Evolutionary conservation across 2,329 filamentous ascomycete genomes (phyloP).

Genomic region (Monosporascus sp.): DNA sequence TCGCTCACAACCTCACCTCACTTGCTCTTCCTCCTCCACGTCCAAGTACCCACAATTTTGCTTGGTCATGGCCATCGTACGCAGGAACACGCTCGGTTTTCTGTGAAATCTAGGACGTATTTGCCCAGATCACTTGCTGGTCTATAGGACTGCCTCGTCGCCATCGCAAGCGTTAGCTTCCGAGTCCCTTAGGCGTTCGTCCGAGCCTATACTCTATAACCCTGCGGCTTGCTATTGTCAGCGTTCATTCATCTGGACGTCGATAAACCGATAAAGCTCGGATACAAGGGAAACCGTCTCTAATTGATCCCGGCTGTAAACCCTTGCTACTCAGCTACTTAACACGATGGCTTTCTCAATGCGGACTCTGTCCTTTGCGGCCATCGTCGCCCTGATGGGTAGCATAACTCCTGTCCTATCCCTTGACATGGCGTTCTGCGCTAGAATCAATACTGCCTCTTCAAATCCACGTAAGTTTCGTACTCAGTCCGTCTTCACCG

Average conservation of each 20-base stretch:
- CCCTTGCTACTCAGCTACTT: slow-evolving; percentile 3
- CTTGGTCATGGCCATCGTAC: not conserved
- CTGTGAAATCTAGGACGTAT: not conserved
- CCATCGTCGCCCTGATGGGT: slow-evolving; percentile 14
- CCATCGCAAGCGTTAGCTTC: not conserved
- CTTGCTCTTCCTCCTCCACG: not conserved
- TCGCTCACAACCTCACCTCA: not conserved
- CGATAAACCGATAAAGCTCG: not conserved
- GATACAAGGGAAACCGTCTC: not conserved
- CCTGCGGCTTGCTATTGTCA: not conserved
- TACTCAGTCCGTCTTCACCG: slow-evolving; percentile 1
- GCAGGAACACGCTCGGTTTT: not conserved
- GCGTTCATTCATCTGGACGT: not conserved
- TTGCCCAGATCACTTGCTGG: not conserved
- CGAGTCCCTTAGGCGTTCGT: not conserved
- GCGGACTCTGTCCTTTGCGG: slow-evolving; percentile 15
- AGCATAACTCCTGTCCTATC: slow-evolving; percentile 22
- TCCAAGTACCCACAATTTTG: not conserved
- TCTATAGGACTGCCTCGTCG: not conserved
- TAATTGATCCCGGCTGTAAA: slow-evolving; percentile 7
- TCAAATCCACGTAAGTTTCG: slow-evolving; percentile 36
- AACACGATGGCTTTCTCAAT: slow-evolving; percentile 17
- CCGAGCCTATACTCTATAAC: too few species aligned
- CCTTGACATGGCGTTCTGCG: slow-evolving; percentile 38
- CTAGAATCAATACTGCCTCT: slow-evolving; percentile 40